phyloP scores from a whole-genome alignment of 1,284 basidiomycete species.

The Testicularia cyperi region DNA sequence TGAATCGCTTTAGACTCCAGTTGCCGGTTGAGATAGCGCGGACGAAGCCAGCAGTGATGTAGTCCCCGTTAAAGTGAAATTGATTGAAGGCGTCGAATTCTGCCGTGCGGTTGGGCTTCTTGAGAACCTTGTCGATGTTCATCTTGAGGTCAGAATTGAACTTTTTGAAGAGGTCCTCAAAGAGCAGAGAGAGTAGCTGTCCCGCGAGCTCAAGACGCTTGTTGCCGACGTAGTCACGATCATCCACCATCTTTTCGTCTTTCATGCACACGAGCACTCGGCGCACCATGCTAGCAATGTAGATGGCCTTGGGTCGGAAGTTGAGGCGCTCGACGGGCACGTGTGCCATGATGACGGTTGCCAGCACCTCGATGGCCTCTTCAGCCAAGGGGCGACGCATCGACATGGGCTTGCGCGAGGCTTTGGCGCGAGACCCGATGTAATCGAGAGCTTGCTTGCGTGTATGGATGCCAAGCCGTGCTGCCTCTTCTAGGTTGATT shows the following conservation, averaged over 20 bases:
- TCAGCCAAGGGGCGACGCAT: constrained; percentile 84
- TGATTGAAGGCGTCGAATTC: constrained; percentile 95
- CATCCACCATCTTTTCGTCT: constrained; percentile 95
- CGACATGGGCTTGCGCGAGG: constrained; percentile 70
- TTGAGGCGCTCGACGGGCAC: constrained; percentile 89
- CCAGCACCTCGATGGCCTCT: constrained; percentile 91
- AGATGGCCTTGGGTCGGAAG: constrained; percentile 92
- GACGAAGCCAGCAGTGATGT: constrained; percentile 93
- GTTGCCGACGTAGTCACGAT: constrained; percentile 98
- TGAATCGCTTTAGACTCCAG: constrained; percentile 98
- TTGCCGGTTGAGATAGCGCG: constrained; percentile 99
- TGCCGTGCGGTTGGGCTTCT: constrained; percentile 90
- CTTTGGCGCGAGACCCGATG: constrained; percentile 88
- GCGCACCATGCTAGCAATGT: constrained; percentile 96
- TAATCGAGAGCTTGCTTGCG: constrained; percentile 92
- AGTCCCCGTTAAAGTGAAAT: constrained; percentile 80
- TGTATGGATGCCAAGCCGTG: constrained; percentile 71
- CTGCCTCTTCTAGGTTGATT: constrained; percentile 89
- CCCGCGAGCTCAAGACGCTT: constrained; percentile 97
- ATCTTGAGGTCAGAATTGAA: constrained; percentile 96
- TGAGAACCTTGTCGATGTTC: constrained; percentile 95
- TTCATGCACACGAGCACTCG: constrained; percentile 95
- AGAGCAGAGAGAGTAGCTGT: constrained; percentile 88
- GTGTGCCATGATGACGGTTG: constrained; percentile 95
- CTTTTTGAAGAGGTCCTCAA: constrained; percentile 98